These are phyloP conservation scores for Aspergillus ochraceoroseus DNA, from an alignment of 2,329 filamentous ascomycete species.

Conservation along the genomic window DNA sequence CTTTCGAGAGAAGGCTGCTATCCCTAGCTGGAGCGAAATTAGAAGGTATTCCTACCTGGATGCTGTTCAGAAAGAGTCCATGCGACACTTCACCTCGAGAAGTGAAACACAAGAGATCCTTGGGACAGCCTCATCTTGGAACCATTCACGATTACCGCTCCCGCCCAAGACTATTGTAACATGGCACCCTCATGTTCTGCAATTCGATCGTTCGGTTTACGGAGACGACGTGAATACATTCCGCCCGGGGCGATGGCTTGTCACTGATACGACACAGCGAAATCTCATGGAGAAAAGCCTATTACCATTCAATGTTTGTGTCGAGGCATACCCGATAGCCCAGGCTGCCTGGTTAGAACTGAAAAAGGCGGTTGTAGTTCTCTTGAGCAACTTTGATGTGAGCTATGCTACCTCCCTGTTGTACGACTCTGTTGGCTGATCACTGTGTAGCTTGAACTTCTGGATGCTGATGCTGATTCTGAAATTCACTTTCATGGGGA, in stretches of 20 bases:
- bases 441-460: constrained; percentile 7
- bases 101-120: neutral
- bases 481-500: neutral
- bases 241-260: constrained; percentile 19
- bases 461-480: neutral
- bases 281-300: constrained; percentile 13
- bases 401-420: neutral
- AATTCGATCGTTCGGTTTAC: constrained; percentile 6
- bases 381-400: constrained; percentile 18
- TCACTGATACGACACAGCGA: neutral
- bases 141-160: constrained; percentile 1
- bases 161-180: constrained; percentile 7
- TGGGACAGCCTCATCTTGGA: neutral
- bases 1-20: neutral
- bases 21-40: constrained; percentile 11
- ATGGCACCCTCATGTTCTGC: constrained; percentile 11
- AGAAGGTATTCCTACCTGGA: constrained; percentile 14
- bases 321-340: neutral
- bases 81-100: constrained; percentile 7
- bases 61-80: constrained; percentile 19
- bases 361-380: constrained; percentile 16
- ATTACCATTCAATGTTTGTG: constrained; percentile 5
- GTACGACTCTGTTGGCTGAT: no score
- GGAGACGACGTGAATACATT: constrained; percentile 11
- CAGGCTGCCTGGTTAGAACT: constrained; percentile 15